Evolutionary conservation across 495 filamentous ascomycete species (phyloP), one percentile per base, ranked within the genome.

Genomic region (Tuber calosporum): DNA sequence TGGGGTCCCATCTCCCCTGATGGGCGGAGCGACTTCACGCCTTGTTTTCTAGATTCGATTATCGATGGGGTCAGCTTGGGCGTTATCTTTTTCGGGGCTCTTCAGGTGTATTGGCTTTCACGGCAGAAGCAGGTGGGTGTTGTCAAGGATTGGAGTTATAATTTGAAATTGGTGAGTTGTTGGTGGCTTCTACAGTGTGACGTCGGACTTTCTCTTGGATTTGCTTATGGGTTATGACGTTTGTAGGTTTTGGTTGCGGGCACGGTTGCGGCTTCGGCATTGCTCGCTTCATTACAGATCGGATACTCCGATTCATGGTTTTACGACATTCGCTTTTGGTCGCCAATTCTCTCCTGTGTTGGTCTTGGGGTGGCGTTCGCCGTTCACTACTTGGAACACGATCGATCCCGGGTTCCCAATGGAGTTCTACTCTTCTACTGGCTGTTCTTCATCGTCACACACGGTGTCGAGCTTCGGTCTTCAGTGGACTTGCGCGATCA

Each of bases 351-450:
- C 70, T 92, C 89, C 19, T 83, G 96, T n/a, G 71, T 89, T 20
- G 97, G 93, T 34, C 86, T 97, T 39, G 86, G 87, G 36, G 87
- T 96, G 68, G 91, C 96, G 17, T 92, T 91, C 77, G 80, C 87
- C n/a, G 88, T 98, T 69, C 96, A 99, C 84, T 96, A 94, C 84
- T 86, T 92, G 72, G 96, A 99, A 82, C 93, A 98, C 83, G 89
- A 89, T 83, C 88, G 95, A 58, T 91, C 92, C 77, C 88, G 94
- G 39, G 91, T 95, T 81, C 90, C 96, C 37, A 97, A 97, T 82
- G 94, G 93, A 8, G 92, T 97, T 34, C 93, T 96, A 26, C 85
- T 99, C 66, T 94, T 97, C 83, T 99, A 95, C 86, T 99, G 96
- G 96, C 86, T 97, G 11, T 90, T 97, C 79, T 89, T 97, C 71